Evolutionary conservation across 2,329 filamentous ascomycete species (phyloP).

Genomic region (Penicillium sp.): DNA sequence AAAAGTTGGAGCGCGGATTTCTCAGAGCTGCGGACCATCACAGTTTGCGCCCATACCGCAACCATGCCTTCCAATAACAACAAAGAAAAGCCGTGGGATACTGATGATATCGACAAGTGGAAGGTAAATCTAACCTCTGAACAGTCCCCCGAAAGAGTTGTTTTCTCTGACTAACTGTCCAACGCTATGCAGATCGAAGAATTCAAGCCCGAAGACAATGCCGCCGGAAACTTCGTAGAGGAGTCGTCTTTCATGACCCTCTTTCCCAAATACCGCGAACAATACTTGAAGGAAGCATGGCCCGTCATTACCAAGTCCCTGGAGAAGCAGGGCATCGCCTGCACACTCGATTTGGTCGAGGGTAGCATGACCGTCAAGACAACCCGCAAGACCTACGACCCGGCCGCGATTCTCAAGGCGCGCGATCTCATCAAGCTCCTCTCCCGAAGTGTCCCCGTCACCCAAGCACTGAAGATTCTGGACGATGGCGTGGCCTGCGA

Average conservation of each 20-base stretch:
- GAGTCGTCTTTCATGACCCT: slow-evolving; percentile 82
- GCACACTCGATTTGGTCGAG: slow-evolving; percentile 89
- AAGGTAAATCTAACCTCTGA: slow-evolving; percentile 53
- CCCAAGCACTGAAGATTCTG: slow-evolving; percentile 78
- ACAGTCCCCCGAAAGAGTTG: background rate
- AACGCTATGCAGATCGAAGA: slow-evolving; percentile 62
- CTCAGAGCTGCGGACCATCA: slow-evolving; percentile 19
- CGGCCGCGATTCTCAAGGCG: slow-evolving; percentile 87
- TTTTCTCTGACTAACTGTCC: background rate
- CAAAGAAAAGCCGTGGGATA: slow-evolving; percentile 90
- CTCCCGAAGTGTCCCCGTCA: slow-evolving; percentile 74
- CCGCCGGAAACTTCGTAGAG: slow-evolving; percentile 80
- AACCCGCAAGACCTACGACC: slow-evolving; percentile 86
- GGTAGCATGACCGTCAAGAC: slow-evolving; percentile 97
- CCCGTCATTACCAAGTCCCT: slow-evolving; percentile 83
- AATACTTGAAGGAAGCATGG: slow-evolving; percentile 91
- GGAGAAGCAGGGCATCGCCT: slow-evolving; percentile 83
- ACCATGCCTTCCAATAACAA: slow-evolving; percentile 86
- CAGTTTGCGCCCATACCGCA: slow-evolving; percentile 14
- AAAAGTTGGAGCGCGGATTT: slow-evolving; percentile 28
- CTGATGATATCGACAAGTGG: slow-evolving; percentile 97
- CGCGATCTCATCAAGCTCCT: slow-evolving; percentile 92
- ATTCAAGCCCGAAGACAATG: slow-evolving; percentile 84
- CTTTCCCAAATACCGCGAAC: slow-evolving; percentile 95
- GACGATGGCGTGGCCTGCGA: slow-evolving; percentile 90